Evolutionary conservation across 495 filamentous ascomycete species (phyloP).

Genomic region (Hypoxylon lienhwacheense): DNA sequence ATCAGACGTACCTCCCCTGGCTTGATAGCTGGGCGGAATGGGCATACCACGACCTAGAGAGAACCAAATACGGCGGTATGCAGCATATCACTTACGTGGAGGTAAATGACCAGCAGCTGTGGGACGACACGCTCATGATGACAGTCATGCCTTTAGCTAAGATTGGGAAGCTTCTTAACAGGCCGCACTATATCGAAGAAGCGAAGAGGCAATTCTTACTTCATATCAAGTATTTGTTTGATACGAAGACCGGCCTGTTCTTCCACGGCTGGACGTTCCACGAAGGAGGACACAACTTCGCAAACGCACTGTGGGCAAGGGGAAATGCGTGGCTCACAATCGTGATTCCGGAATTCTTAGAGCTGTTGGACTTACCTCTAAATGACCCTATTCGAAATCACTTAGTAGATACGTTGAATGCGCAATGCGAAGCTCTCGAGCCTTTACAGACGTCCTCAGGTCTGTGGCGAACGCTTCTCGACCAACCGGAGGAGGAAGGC

Average conservation of each 20-base stretch:
- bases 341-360: slow-evolving; percentile 71
- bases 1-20: slow-evolving; percentile 65
- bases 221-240: slow-evolving; percentile 72
- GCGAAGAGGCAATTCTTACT: slow-evolving; percentile 72
- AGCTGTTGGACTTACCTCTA: slow-evolving; percentile 59
- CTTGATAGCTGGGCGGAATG: slow-evolving; percentile 75
- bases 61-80: slow-evolving; percentile 72
- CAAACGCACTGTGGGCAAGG: slow-evolving; percentile 67
- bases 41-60: slow-evolving; percentile 70
- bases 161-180: slow-evolving; percentile 65
- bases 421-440: slow-evolving; percentile 63
- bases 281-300: slow-evolving; percentile 69
- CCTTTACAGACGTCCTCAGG: slow-evolving; percentile 59
- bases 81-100: slow-evolving; percentile 70
- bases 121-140: slow-evolving; percentile 84
- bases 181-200: slow-evolving; percentile 69
- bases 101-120: slow-evolving; percentile 67
- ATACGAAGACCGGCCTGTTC: slow-evolving; percentile 65
- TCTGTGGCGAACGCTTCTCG: slow-evolving; percentile 69
- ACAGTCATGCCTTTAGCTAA: slow-evolving; percentile 74
- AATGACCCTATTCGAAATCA: slow-evolving; percentile 63
- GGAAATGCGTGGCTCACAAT: slow-evolving; percentile 72
- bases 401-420: slow-evolving; percentile 61
- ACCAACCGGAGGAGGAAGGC: slow-evolving; percentile 56
- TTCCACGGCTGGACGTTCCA: slow-evolving; percentile 78